Conservation (phyloP, 2,329 filamentous ascomycete species). For the Botrytis porri region DNA sequence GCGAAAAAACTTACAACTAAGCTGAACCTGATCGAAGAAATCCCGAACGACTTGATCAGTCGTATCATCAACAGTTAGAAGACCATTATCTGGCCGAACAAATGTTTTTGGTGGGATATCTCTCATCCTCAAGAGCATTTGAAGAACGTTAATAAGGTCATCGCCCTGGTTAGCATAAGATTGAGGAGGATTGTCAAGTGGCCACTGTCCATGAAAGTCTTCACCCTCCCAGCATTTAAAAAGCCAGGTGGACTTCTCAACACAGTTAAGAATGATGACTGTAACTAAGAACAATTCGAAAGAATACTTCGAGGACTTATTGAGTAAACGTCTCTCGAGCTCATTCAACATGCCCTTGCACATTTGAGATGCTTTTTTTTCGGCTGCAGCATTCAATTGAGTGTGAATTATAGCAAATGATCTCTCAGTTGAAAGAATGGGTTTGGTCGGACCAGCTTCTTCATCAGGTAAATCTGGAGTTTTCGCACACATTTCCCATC, state of each 20-base stretch:
- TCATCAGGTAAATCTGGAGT: slow-evolving; percentile 18
- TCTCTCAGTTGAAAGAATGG: slow-evolving; percentile 22
- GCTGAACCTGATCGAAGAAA: slow-evolving; percentile 55
- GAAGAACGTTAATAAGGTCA: slow-evolving; percentile 55
- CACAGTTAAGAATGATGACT: slow-evolving; percentile 61
- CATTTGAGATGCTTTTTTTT: slow-evolving; percentile 59
- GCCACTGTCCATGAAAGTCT: slow-evolving; percentile 52
- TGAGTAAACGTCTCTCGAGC: slow-evolving; percentile 60
- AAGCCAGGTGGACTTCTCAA: slow-evolving; percentile 67
- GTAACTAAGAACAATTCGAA: slow-evolving; percentile 61
- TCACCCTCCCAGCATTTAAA: slow-evolving; percentile 67
- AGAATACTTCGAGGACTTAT: slow-evolving; percentile 49
- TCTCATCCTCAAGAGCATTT: slow-evolving; percentile 60
- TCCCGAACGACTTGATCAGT: slow-evolving; percentile 43
- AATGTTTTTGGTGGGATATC: slow-evolving; percentile 55
- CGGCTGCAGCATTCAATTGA: slow-evolving; percentile 62
- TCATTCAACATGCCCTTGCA: slow-evolving; percentile 57
- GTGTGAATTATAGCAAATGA: slow-evolving; percentile 58
- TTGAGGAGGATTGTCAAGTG: slow-evolving; percentile 55
- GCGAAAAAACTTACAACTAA: slow-evolving; percentile 52
- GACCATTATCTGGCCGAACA: slow-evolving; percentile 45
- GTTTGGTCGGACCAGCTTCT: slow-evolving; percentile 29
- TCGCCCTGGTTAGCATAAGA: slow-evolving; percentile 59
- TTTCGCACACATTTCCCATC: slow-evolving; percentile 48
- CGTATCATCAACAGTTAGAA: slow-evolving; percentile 37